Evolutionary conservation across 345 rosid genomes (phyloP).

Genomic region (Gynandropsis gynandra): DNA sequence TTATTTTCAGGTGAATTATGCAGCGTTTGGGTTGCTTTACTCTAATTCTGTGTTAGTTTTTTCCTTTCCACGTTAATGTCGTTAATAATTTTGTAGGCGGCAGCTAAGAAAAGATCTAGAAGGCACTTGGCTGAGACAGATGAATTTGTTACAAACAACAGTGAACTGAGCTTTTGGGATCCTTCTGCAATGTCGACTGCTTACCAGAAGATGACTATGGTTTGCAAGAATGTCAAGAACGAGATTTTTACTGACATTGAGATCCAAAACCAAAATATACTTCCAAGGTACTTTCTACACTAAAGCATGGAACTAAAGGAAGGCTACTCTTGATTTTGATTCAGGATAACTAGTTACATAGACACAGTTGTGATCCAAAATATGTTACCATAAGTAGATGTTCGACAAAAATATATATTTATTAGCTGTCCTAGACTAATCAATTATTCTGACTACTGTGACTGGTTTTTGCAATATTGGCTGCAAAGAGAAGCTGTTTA

Average conservation of each 20-base stretch:
- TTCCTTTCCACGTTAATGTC: constrained; percentile 17
- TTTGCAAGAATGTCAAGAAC: constrained; percentile 66
- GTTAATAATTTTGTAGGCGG: constrained; percentile 45
- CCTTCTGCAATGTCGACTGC: constrained; percentile 65
- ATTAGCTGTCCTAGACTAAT: constrained; percentile 4
- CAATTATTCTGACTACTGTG: background rate
- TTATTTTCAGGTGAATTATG: constrained; percentile 74
- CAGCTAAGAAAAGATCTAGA: constrained; percentile 82
- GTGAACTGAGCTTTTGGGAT: constrained; percentile 55
- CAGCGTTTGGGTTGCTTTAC: constrained; percentile 1
- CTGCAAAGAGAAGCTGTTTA: no score
- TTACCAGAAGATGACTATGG: constrained; percentile 80
- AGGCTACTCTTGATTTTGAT: background rate
- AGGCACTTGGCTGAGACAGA: constrained; percentile 86
- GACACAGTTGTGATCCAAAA: background rate
- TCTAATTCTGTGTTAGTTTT: constrained; percentile 6
- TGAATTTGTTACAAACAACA: constrained; percentile 61
- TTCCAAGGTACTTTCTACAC: constrained; percentile 64
- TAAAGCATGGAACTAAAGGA: no score
- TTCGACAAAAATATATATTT: constrained; percentile 9
- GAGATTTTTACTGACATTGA: constrained; percentile 87
- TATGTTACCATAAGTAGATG: constrained; percentile 11
- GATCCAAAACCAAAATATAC: constrained; percentile 80
- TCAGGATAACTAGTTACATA: background rate
- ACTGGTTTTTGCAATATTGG: background rate